Percentiles rank a stretch among this genome's conserved stretches.
Evolutionary conservation across 768 basidiomycete species (phyloP).

Genomic region (Amanita jacksonii): DNA sequence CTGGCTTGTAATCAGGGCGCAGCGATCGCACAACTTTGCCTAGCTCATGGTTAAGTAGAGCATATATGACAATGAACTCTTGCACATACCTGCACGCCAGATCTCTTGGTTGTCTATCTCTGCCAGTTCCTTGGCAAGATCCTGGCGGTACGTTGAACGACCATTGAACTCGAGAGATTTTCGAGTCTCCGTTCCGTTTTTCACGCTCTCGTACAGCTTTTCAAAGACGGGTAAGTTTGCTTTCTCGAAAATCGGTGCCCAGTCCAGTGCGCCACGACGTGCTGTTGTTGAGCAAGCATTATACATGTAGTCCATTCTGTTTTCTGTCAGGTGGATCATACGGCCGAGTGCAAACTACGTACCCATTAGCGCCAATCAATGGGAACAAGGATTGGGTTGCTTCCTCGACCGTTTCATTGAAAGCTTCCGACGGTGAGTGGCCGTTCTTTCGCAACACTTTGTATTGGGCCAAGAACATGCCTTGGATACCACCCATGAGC

Average conservation of each 20-base stretch:
- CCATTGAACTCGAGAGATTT: slow-evolving; percentile 96
- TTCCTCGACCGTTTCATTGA: slow-evolving; percentile 99
- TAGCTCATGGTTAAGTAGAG: slow-evolving; percentile 14
- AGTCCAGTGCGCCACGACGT: slow-evolving; percentile 97
- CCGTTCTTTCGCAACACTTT: slow-evolving; percentile 94
- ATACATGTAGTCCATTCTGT: slow-evolving; percentile 98
- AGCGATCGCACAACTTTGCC: slow-evolving; percentile 88
- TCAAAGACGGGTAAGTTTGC: slow-evolving; percentile 94
- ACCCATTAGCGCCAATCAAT: slow-evolving; percentile 91
- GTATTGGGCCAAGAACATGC: slow-evolving; percentile 98
- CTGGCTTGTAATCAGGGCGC: slow-evolving; percentile 77
- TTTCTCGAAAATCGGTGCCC: slow-evolving; percentile 95
- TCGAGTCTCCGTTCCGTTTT: slow-evolving; percentile 93
- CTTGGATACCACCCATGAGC: slow-evolving; percentile 99
- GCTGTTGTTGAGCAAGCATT: slow-evolving; percentile 98
- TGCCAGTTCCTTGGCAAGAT: slow-evolving; percentile 84
- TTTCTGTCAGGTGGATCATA: background rate
- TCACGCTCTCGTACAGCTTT: slow-evolving; percentile 88
- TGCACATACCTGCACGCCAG: slow-evolving; percentile 80
- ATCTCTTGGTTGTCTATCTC: slow-evolving; percentile 98
- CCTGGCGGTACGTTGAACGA: slow-evolving; percentile 84
- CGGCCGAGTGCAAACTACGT: slow-evolving; percentile 17
- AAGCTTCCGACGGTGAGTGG: slow-evolving; percentile 95
- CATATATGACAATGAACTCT: background rate
- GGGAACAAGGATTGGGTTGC: slow-evolving; percentile 99